These are phyloP conservation scores for Alternaria rosae DNA, from an alignment of 2,329 filamentous ascomycete genomes.

Conservation along the genomic window DNA sequence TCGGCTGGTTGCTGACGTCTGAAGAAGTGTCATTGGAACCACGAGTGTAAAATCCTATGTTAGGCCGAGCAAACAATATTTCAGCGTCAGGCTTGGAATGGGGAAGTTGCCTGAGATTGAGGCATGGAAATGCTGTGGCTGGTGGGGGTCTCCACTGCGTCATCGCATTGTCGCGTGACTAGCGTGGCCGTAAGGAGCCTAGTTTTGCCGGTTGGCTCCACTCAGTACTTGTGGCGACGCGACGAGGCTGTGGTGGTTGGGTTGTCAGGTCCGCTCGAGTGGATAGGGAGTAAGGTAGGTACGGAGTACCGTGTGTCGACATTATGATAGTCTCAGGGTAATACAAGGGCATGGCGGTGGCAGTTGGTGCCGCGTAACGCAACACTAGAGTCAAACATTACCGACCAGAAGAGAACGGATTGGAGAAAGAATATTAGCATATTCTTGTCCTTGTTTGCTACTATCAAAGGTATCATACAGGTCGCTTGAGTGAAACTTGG, in stretches of 20 bases:
- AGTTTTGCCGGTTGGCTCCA: not conserved
- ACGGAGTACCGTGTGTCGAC: not conserved
- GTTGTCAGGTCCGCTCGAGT: not conserved
- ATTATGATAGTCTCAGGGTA: not conserved
- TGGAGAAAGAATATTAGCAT: not conserved
- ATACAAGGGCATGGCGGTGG: not conserved
- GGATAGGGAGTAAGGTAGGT: not conserved
- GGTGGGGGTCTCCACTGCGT: conserved; percentile 3
- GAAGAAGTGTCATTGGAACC: not conserved
- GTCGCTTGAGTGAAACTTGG: not conserved
- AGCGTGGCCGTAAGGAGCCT: not conserved
- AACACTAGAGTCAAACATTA: not conserved
- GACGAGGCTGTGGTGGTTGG: not conserved
- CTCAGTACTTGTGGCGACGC: not conserved
- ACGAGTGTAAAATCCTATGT: not conserved
- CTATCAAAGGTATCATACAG: not conserved
- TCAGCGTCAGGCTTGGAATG: not conserved
- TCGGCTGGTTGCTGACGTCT: not conserved
- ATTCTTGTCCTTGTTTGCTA: not conserved
- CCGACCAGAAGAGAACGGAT: not conserved
- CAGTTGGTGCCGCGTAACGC: not conserved
- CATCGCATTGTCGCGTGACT: not conserved
- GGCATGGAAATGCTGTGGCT: not conserved
- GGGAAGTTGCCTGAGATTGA: not conserved
- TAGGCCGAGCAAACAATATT: not conserved